These are phyloP conservation scores for Phyllosticta capitalensis DNA, from an alignment of 2,329 filamentous ascomycete species.

Conservation along the genomic window DNA sequence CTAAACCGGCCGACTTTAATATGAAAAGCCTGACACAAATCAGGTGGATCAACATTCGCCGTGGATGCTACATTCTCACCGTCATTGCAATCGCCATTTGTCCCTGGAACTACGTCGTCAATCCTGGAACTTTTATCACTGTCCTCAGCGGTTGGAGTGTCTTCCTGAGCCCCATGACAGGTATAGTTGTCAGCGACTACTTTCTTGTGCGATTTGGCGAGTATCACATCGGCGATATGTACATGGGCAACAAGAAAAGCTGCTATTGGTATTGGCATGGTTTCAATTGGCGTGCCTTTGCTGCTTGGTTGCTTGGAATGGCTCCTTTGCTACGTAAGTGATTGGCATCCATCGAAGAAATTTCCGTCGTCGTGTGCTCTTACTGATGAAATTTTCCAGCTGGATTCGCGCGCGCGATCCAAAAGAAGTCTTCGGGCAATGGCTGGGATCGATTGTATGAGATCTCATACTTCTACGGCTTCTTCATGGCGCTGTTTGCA, in stretches of 20 bases:
- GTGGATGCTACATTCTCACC: constrained; percentile 18
- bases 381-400: not conserved
- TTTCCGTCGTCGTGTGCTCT: not conserved
- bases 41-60: constrained; percentile 14
- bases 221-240: constrained; percentile 20
- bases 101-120: constrained; percentile 14
- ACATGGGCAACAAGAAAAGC: constrained; percentile 10
- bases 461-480: constrained; percentile 6
- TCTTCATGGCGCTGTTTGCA: not conserved
- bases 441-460: constrained; percentile 6
- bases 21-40: not conserved
- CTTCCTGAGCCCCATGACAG: constrained; percentile 19
- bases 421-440: not conserved
- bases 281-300: constrained; percentile 18
- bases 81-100: constrained; percentile 18
- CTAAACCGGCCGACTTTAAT: not conserved
- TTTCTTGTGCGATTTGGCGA: constrained; percentile 16
- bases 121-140: constrained; percentile 10
- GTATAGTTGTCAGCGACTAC: constrained; percentile 19
- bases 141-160: constrained; percentile 20
- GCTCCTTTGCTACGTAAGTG: constrained; percentile 13
- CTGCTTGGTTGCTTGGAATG: constrained; percentile 18
- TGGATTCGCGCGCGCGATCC: constrained; percentile 6
- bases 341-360: not conserved
- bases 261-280: constrained; percentile 19